Conservation (phyloP, 148 eudicot species). For the Beta vulgaris region DNA sequence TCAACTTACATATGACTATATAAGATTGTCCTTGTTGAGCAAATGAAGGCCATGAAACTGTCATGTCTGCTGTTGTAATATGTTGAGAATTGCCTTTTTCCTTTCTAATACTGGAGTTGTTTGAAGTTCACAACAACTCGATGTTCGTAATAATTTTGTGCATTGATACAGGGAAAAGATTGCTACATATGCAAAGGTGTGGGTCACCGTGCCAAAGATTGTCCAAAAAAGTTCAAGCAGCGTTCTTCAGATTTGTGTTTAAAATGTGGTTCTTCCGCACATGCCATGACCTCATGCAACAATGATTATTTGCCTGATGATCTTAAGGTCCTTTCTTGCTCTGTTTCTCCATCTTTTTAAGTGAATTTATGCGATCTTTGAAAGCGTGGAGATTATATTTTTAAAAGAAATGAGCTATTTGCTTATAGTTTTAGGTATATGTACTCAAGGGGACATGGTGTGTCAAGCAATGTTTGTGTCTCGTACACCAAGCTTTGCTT, state of each 20-base stretch:
- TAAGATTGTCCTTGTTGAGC: background rate
- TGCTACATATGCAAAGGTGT: constrained; percentile 85
- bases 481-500: background rate
- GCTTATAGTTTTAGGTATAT: background rate
- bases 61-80: background rate
- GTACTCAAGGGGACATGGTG: too few relatives aligned
- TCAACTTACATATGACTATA: background rate
- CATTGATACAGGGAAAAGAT: constrained; percentile 56
- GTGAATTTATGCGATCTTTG: background rate
- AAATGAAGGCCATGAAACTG: background rate
- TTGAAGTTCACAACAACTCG: background rate
- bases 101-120: background rate
- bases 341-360: background rate
- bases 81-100: background rate
- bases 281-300: constrained; percentile 70
- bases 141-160: background rate
- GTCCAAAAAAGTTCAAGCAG: constrained; percentile 64
- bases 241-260: constrained; percentile 58
- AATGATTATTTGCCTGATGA: constrained; percentile 65
- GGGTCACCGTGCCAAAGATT: constrained; percentile 92
- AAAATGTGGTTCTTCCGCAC: constrained; percentile 85
- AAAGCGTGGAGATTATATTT: background rate
- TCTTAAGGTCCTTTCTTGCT: constrained; percentile 53
- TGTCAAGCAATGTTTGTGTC: background rate
- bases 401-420: background rate